Percentiles rank a stretch among this genome's conserved stretches.
Evolutionary conservation across 441 rosid genomes (phyloP).

Genomic region (Populus hybrid): DNA sequence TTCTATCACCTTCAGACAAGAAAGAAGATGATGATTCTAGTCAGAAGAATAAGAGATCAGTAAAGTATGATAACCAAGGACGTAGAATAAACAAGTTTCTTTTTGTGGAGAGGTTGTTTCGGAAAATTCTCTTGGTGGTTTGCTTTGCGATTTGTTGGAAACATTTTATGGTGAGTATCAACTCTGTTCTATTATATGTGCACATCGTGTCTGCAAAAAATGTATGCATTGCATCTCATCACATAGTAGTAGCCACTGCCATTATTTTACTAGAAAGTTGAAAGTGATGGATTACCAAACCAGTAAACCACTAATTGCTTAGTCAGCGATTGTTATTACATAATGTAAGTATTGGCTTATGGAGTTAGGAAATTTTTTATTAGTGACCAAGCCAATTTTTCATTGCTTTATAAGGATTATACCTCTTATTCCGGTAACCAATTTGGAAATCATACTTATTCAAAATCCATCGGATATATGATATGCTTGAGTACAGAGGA

Average conservation of each 20-base stretch:
- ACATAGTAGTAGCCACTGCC: neutral
- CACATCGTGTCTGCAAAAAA: neutral
- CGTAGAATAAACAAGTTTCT: slow-evolving; percentile 25
- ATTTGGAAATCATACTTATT: neutral
- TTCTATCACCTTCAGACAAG: slow-evolving; percentile 50
- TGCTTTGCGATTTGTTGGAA: slow-evolving; percentile 69
- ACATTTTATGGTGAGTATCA: slow-evolving; percentile 58
- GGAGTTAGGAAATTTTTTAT: neutral
- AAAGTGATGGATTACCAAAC: neutral
- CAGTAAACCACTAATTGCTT: neutral
- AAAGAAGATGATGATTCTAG: slow-evolving; percentile 57
- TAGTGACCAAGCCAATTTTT: neutral
- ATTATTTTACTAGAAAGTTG: neutral
- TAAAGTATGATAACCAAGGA: slow-evolving; percentile 21
- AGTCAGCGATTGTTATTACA: no score
- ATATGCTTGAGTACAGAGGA: neutral
- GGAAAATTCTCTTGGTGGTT: slow-evolving; percentile 52
- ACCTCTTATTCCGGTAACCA: neutral
- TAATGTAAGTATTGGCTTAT: neutral
- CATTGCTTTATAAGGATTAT: neutral
- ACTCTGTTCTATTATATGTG: neutral
- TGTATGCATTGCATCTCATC: neutral
- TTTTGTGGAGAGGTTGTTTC: slow-evolving; percentile 41
- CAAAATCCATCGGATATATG: neutral
- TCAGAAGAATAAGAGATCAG: slow-evolving; percentile 30